Evolutionary conservation across 352 stramenopile genomes (phyloP).

Genomic region (Phytopythium ostracodes): DNA sequence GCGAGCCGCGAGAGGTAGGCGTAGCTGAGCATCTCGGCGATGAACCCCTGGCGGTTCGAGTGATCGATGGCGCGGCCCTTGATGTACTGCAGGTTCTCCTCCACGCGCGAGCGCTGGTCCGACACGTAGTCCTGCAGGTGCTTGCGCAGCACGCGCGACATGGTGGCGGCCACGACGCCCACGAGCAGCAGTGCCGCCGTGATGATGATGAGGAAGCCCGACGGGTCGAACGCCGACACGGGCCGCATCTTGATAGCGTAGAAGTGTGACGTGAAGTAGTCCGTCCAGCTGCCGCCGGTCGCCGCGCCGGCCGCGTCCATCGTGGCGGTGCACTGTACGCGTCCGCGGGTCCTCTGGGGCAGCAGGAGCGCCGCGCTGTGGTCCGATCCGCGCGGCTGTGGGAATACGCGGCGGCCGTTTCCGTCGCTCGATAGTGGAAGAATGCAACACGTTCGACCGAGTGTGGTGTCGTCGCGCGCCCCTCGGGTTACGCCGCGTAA

Average conservation of each 20-base stretch:
- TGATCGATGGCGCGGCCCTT: constrained; percentile 70
- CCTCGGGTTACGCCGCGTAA: neutral
- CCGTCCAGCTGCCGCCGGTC: constrained; percentile 32
- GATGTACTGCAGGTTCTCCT: constrained; percentile 71
- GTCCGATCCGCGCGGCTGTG: neutral
- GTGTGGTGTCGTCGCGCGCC: constrained; percentile 3
- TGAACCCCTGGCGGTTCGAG: constrained; percentile 74
- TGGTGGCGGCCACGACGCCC: constrained; percentile 49
- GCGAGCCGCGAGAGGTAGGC: constrained; percentile 79
- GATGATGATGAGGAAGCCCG: constrained; percentile 82
- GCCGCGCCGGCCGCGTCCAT: constrained; percentile 30
- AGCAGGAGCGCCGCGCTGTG: neutral
- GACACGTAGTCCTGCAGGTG: constrained; percentile 77
- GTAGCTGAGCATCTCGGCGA: constrained; percentile 86
- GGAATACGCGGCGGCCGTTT: constrained; percentile 1
- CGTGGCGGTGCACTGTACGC: neutral
- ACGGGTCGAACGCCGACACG: constrained; percentile 80
- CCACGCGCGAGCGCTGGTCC: constrained; percentile 56
- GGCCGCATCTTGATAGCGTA: constrained; percentile 79
- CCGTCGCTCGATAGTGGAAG: constrained; percentile 3
- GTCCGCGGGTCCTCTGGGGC: neutral
- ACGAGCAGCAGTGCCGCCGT: constrained; percentile 63
- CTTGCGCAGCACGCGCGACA: constrained; percentile 50
- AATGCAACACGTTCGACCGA: constrained; percentile 4
- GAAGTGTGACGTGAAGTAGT: constrained; percentile 82